A percentile compares a stretch with the other conserved stretches of the same genome.
Evolutionary conservation across 352 stramenopile genomes (phyloP).

Genomic region (Blastocystis sp.): DNA sequence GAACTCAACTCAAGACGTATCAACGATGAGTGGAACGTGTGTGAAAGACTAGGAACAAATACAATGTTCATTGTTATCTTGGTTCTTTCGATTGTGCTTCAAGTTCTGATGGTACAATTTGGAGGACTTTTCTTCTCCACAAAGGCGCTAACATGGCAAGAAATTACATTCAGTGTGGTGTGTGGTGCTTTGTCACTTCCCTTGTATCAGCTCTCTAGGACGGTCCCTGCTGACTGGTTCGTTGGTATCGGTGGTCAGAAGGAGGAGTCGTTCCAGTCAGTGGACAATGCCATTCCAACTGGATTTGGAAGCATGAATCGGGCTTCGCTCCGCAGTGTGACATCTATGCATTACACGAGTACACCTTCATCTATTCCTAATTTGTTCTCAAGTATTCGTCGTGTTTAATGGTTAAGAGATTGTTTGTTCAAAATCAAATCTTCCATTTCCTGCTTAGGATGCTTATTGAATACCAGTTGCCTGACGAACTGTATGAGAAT

Average conservation of each 20-base stretch:
- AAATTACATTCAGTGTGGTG: slow-evolving; percentile 76
- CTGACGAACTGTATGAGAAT: too few relatives aligned
- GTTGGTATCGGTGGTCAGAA: slow-evolving; percentile 9
- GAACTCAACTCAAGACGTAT: slow-evolving; percentile 83
- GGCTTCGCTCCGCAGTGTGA: slow-evolving; percentile 43
- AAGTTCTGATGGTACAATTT: slow-evolving; percentile 90
- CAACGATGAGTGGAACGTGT: slow-evolving; percentile 89
- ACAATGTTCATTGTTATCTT: slow-evolving; percentile 85
- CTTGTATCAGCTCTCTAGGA: slow-evolving; percentile 76
- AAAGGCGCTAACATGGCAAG: slow-evolving; percentile 71
- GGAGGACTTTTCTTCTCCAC: slow-evolving; percentile 78
- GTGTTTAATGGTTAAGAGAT: slow-evolving; percentile 7
- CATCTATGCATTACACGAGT: slow-evolving; percentile 35
- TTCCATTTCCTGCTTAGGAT: neutral
- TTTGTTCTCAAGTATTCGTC: slow-evolving; percentile 51
- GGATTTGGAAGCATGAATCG: neutral
- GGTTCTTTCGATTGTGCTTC: slow-evolving; percentile 81
- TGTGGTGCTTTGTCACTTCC: slow-evolving; percentile 75
- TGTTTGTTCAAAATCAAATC: slow-evolving; percentile 9
- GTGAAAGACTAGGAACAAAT: slow-evolving; percentile 85
- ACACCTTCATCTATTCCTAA: slow-evolving; percentile 35
- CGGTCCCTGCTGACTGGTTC: slow-evolving; percentile 74
- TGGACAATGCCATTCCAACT: neutral
- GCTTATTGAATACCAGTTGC: neutral
- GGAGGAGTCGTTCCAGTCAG: slow-evolving; percentile 3